phyloP scores from a whole-genome alignment of 495 filamentous ascomycete genomes.

The Penicillium ochrochloron region DNA sequence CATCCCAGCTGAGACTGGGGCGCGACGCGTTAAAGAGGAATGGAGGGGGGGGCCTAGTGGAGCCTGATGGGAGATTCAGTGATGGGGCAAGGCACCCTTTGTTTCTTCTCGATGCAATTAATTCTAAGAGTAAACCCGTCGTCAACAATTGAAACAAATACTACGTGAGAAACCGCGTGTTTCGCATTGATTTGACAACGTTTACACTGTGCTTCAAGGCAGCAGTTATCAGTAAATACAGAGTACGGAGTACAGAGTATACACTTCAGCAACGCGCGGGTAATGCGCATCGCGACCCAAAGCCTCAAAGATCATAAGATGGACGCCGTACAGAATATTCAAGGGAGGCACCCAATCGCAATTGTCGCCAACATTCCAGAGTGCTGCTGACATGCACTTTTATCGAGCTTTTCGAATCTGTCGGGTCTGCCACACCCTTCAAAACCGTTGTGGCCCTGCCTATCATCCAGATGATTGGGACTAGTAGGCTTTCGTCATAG shows the following conservation, averaged over 20 bases:
- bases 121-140: not conserved
- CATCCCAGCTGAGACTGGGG: not conserved
- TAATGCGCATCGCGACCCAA: not conserved
- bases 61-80: not conserved
- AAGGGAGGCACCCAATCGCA: slow-evolving; percentile 12
- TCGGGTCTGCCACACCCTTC: slow-evolving; percentile 1
- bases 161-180: slow-evolving; percentile 23
- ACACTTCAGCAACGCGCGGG: not conserved
- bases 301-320: slow-evolving; percentile 7
- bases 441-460: slow-evolving; percentile 16
- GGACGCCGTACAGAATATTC: slow-evolving; percentile 11
- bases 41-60: slow-evolving; percentile 1
- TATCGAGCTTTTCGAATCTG: not conserved
- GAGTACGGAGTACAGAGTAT: not conserved
- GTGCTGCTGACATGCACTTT: not conserved
- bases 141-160: slow-evolving; percentile 19
- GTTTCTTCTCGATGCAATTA: not conserved
- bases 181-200: slow-evolving; percentile 26
- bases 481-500: slow-evolving; percentile 9
- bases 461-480: slow-evolving; percentile 16
- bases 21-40: slow-evolving; percentile 5
- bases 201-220: not conserved
- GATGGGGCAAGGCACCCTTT: not conserved
- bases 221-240: not conserved
- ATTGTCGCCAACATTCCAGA: slow-evolving; percentile 6